Evolutionary conservation across 106 monocot genomes (phyloP).

Genomic region (Acorus calamus): DNA sequence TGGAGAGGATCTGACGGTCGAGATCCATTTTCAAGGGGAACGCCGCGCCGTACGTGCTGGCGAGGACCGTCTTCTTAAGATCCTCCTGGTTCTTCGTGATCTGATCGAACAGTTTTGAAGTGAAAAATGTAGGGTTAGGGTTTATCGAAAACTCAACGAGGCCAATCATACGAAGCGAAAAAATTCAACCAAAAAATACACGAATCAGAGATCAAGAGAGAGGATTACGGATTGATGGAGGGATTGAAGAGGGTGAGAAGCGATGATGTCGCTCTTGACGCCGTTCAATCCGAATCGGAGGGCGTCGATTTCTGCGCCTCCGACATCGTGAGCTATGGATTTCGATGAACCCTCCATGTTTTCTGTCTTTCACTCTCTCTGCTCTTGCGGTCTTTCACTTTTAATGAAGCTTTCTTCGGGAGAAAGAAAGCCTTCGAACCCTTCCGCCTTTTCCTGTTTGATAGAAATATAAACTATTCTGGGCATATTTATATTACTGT

Average conservation of each 20-base stretch:
- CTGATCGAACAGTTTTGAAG: constrained; percentile 14
- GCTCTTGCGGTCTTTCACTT: not conserved
- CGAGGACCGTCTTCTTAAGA: constrained; percentile 56
- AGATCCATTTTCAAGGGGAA: constrained; percentile 76
- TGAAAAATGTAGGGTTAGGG: constrained; percentile 10
- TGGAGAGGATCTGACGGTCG: constrained; percentile 83
- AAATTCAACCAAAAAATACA: not conserved
- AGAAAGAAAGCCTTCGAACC: not conserved
- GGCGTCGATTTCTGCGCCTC: constrained; percentile 35
- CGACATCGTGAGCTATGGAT: constrained; percentile 46
- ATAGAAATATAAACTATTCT: too few species aligned
- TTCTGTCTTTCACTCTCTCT: not conserved
- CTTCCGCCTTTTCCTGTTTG: too few species aligned
- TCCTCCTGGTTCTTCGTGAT: constrained; percentile 40
- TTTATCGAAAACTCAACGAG: not conserved
- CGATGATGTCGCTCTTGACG: constrained; percentile 74
- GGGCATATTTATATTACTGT: too few species aligned
- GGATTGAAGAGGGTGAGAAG: constrained; percentile 58
- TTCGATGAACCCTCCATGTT: constrained; percentile 16
- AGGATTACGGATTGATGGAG: constrained; percentile 38
- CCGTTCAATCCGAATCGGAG: constrained; percentile 72
- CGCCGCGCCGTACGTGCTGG: constrained; percentile 67
- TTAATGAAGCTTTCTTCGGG: not conserved
- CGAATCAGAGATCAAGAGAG: not conserved
- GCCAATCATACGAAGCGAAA: constrained; percentile 1